Base-by-base conservation (phyloP, 345 rosid genomes). In the Pseudoturritis turrita region DNA sequence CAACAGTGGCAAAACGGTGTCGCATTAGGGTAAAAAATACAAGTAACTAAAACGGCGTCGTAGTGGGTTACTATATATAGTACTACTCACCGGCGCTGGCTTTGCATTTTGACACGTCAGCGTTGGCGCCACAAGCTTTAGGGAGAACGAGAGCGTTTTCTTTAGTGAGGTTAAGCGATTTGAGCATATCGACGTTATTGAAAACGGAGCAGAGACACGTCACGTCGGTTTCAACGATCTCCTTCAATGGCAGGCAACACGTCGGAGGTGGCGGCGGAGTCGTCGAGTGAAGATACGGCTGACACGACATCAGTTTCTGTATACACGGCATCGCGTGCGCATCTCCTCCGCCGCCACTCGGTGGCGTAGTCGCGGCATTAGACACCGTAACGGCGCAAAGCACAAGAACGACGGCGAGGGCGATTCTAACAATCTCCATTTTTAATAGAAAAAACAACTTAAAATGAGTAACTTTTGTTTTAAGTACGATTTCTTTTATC, bases 221-320 rank as follows among this genome's bases (percentile, higher is more conserved):
- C 0, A 46, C 7, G 13, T 85, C 83, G 0, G 22, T 35, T 1
- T 18, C 15, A 1, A 88, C 56, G 57, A 81, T 55, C 22, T 80
- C 77, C 37, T 50, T 79, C 66, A 88, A 23, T 1, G 96, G 91
- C 18, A 43, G 0, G 41, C 96, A 90, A 23, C 96, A 90, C 0
- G 82, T 28, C 1, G 70, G 19, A 1, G 91, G 86, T 1, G 87
- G 83, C 3, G 70, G 23, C 4, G 72, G 75, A 45, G 31, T 70
- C 12, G 28, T 5, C 6, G 84, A 62, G 43, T 52, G 74, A 25
- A 83, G 47, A 62, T 65, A 83, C 1, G 83, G 75, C 45, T 86
- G 74, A 78, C 93, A 90, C 2, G 93, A 88, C 39, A 88, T 61
- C n/a, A 90, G 71, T 41, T 80, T 80, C 62, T 76, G 71, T 58